Evolutionary conservation across 1,139 yeast species (phyloP), one percentile per base, ranked within the genome.

Genomic region (Taphrina communis): DNA sequence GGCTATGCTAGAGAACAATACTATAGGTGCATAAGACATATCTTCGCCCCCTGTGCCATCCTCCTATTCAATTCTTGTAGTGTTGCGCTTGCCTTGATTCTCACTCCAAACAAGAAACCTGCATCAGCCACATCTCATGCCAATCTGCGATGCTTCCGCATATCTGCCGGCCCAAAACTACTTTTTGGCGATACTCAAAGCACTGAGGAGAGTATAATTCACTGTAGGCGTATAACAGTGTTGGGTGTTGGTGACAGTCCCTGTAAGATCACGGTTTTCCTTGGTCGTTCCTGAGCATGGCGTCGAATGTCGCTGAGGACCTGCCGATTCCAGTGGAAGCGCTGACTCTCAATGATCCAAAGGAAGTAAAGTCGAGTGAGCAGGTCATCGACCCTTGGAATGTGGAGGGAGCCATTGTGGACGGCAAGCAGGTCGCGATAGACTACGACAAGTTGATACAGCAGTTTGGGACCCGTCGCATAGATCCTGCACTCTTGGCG

Each of bases 381-480:
- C 96, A 90, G 78, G 83, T 82, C 66, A 85, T 95, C 73, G 95
- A 99, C 0, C 99, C 99, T 60, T 94, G 99, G 98, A 98, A 94
- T 77, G 99, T 95, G 38, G 97, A 90, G 79, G 99, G 99, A 71
- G 99, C 98, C 3, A 96, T 93, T 60, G 97, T 90, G 66, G 96
- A 92, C 75, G 99, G 99, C 62, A 82, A 88, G 76, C 85, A 89
- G 25, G 92, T 89, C 77, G 93, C 87, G 44, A 93, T 94, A 73
- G 97, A 94, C 80, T 94, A 94, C 79, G 94, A 89, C 72, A 90
- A 90, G 79, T 83, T 94, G 74, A 89, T 91, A 74, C 82, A 83
- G 73, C 91, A 90, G 77, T 94, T 94, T 76, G 99, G 99, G 73
- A 93, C 99, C 62, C 86, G 82, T 72, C 82, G 83, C 66, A 87